Conservation (phyloP, 2,329 filamentous ascomycete genomes). For the Tothia fuscella region DNA sequence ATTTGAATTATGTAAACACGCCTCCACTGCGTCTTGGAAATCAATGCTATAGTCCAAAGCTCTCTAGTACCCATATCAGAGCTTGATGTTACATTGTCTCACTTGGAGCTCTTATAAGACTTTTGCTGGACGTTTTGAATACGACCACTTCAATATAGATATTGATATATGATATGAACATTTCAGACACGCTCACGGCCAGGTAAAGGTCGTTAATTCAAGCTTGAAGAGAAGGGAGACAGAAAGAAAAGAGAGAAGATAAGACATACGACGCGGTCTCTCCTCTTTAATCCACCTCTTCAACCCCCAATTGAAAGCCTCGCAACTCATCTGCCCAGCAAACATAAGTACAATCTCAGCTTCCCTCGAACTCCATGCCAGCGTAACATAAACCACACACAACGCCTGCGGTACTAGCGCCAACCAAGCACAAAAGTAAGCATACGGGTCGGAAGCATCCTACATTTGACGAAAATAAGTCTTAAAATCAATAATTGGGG, state of each 20-base stretch:
- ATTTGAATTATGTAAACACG: too few species aligned
- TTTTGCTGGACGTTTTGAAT: too few species aligned
- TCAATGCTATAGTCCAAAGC: too few species aligned
- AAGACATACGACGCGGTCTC: conserved; percentile 58
- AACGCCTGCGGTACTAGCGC: conserved; percentile 87
- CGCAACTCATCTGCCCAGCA: conserved; percentile 79
- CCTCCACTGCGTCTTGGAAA: too few species aligned
- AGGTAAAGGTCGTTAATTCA: too few species aligned
- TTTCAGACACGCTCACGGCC: neutral
- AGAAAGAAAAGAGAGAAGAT: neutral
- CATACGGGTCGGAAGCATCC: conserved; percentile 77
- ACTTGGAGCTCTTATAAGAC: too few species aligned
- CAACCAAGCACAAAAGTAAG: conserved; percentile 83
- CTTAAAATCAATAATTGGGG: neutral
- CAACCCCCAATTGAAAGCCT: conserved; percentile 76
- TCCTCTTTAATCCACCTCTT: conserved; percentile 91
- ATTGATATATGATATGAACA: neutral
- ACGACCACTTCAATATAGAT: neutral
- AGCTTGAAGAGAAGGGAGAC: too few species aligned
- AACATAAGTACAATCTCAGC: conserved; percentile 84
- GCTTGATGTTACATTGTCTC: too few species aligned
- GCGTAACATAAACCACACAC: conserved; percentile 76
- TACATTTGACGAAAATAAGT: conserved; percentile 24
- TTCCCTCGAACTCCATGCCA: conserved; percentile 86
- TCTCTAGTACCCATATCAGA: neutral